Base-by-base conservation (phyloP, 768 basidiomycete species). In the Xerocomellus chrysenteron region DNA sequence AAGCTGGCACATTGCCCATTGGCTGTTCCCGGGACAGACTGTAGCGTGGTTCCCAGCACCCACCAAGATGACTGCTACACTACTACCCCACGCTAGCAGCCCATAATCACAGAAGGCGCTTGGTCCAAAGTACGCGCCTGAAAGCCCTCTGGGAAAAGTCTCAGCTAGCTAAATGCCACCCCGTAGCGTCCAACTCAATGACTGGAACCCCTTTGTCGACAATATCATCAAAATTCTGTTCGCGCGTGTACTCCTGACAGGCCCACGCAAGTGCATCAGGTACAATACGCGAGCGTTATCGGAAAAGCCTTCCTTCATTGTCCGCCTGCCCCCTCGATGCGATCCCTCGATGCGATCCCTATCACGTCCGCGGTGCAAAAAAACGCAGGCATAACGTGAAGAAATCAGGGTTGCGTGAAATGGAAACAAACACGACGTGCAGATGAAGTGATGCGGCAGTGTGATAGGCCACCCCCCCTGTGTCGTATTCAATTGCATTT, bases 321-420 rank as follows among this genome's bases (percentile, higher is more conserved):
- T 17, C 26, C 16, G 13, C 32, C 37, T 14, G n/a, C 49, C 14
- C 14, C 26, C 55, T 49, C 59, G 52, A 60, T 60, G 52, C 12
- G 59, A 60, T 11, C n/a, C 35, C 55, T 57, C 58, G 57, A 55
- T 60, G 58, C 17, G 59, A 60, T 42, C 59, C 53, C 46, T 16
- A 14, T 16, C 6, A 30, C 24, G 14, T 11, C 5, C 19, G 6
- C 10, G 39, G 30, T 14, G 24, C 19, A 12, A n/a, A 13, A 24
- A 12, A 19, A n/a, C 12, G 42, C 32, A 48, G 30, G 47, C 12
- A n/a, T 41, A 32, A 41, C 36, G 36, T 42, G 47, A 32, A n/a
- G 36, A 24, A 30, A 45, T 26, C 36, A n/a, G 7, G 17, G 45
- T 16, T 21, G 30, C 17, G 9, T 14, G 39, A 16, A 14, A 26